A percentile compares a stretch with the other conserved stretches of the same genome.
Conservation (phyloP, 805 yeast genomes). For the Kluyveromyces lactis region DNA sequence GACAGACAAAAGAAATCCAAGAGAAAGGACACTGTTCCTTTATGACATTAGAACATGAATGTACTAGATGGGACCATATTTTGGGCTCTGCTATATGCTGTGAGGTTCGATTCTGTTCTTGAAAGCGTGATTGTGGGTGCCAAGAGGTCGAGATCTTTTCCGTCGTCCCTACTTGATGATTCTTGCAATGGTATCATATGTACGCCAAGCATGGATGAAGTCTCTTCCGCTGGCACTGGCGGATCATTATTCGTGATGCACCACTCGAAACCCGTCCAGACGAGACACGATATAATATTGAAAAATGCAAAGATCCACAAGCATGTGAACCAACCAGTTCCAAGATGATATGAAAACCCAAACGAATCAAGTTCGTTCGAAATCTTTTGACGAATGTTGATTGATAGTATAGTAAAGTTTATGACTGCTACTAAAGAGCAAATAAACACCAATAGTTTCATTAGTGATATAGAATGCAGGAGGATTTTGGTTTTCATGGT, state of each 20-base stretch:
- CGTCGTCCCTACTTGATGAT: neutral
- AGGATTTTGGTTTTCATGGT: constrained; percentile 14
- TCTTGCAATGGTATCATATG: neutral
- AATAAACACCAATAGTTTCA: constrained; percentile 17
- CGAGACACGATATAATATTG: constrained; percentile 16
- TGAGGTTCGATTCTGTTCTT: neutral
- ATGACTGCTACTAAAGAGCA: constrained; percentile 15
- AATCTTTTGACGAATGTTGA: constrained; percentile 15
- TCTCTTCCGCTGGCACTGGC: neutral
- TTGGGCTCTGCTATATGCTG: neutral
- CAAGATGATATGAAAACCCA: constrained; percentile 23
- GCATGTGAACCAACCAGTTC: constrained; percentile 19
- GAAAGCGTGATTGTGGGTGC: neutral
- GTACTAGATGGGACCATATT: neutral
- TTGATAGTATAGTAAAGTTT: constrained; percentile 12
- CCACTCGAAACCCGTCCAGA: constrained; percentile 31
- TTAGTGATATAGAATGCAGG: constrained; percentile 18
- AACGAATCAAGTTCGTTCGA: constrained; percentile 17
- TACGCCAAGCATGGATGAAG: neutral
- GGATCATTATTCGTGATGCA: constrained; percentile 12
- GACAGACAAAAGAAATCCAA: no score
- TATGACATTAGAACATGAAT: neutral
- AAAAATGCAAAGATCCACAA: constrained; percentile 17
- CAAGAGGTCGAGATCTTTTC: neutral
- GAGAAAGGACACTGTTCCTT: neutral